A percentile compares a stretch with the other conserved stretches of the same genome.
Conservation (phyloP, 1,139 yeast genomes). For the Suhomyces bokatorum region DNA sequence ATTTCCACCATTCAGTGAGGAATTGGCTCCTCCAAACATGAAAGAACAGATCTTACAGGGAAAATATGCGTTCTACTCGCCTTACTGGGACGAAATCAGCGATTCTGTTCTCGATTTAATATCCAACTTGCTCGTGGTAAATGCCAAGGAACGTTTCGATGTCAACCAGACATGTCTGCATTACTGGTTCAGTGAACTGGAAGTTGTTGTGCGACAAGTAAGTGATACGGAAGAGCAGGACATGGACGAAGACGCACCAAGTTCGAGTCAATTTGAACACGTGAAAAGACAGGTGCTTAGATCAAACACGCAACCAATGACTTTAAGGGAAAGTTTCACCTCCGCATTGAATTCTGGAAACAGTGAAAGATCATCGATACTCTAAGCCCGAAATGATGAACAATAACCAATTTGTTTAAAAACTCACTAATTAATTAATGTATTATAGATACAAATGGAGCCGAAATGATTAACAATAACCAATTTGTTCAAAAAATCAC, state of each 20-base stretch:
- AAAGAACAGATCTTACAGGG: constrained; percentile 70
- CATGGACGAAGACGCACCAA: constrained; percentile 8
- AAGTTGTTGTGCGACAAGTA: not conserved
- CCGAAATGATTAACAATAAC: not conserved
- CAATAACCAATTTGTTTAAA: no score
- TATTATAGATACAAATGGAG: no score
- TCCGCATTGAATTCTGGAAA: constrained; percentile 26
- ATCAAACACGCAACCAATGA: constrained; percentile 36
- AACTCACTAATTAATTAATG: no score
- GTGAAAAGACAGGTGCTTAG: constrained; percentile 6
- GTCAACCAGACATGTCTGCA: constrained; percentile 55
- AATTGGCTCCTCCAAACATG: constrained; percentile 76
- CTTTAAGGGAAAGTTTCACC: constrained; percentile 34
- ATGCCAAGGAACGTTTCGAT: constrained; percentile 54
- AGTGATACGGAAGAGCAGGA: constrained; percentile 10
- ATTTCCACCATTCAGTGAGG: constrained; percentile 83
- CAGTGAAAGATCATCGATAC: constrained; percentile 13
- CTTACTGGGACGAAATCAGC: constrained; percentile 73
- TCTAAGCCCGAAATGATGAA: not conserved
- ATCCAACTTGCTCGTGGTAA: constrained; percentile 57
- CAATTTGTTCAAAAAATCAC: no score
- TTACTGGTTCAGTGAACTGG: constrained; percentile 51
- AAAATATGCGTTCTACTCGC: constrained; percentile 71
- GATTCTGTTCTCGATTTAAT: constrained; percentile 68
- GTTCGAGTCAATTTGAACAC: constrained; percentile 1